These are phyloP conservation scores for Aspergillus sp. DNA, from an alignment of 2,329 filamentous ascomycete species.

Conservation along the genomic window DNA sequence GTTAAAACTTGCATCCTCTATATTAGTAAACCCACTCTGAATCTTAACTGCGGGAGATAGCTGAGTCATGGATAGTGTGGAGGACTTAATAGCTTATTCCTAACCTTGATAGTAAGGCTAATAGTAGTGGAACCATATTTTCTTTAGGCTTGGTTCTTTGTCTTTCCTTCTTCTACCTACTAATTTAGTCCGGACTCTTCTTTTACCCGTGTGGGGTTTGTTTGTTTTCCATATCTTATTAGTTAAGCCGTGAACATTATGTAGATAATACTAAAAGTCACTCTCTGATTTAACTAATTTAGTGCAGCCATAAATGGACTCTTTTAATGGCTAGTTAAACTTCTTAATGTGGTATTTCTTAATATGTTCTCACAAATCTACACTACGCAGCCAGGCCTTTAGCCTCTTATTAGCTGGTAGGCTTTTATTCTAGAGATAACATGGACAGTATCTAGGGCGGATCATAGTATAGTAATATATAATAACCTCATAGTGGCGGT, in stretches of 20 bases:
- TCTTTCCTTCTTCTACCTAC: too few species aligned
- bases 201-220: too few species aligned
- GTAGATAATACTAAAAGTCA: constrained; percentile 9
- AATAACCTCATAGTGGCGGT: constrained; percentile 21
- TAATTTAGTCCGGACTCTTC: too few species aligned
- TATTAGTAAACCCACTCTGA: too few species aligned
- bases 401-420: background rate
- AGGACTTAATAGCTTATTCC: too few species aligned
- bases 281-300: constrained; percentile 6
- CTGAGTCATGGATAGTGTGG: too few species aligned
- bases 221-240: background rate
- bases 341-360: constrained; percentile 6
- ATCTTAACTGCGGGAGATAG: too few species aligned
- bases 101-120: too few species aligned
- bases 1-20: too few species aligned
- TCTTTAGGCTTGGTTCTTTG: too few species aligned
- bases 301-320: constrained; percentile 11
- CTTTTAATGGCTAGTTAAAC: constrained; percentile 7
- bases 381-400: constrained; percentile 9
- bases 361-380: constrained; percentile 4
- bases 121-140: too few species aligned
- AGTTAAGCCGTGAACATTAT: constrained; percentile 13
- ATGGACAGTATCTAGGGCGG: constrained; percentile 14
- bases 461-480: constrained; percentile 17
- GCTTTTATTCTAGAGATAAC: constrained; percentile 9